These are phyloP conservation scores for Furcasterigmium sp. DNA, from an alignment of 2,329 filamentous ascomycete species.

Conservation along the genomic window DNA sequence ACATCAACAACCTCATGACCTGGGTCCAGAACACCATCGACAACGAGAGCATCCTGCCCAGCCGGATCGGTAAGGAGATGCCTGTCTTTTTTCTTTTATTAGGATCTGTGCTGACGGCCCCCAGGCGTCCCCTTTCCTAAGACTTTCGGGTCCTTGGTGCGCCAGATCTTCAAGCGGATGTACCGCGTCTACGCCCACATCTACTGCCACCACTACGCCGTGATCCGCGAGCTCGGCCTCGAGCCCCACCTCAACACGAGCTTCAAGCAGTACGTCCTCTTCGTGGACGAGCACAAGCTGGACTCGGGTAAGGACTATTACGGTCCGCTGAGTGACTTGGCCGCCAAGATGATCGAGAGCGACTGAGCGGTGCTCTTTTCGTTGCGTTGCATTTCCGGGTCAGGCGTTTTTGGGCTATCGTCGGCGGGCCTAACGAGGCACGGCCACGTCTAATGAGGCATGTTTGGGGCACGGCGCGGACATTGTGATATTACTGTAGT, in stretches of 20 bases:
- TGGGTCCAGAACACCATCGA: constrained; percentile 96
- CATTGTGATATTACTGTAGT: constrained; percentile 13
- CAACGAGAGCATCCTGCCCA: constrained; percentile 93
- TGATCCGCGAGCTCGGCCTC: constrained; percentile 88
- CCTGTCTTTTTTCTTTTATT: constrained; percentile 2
- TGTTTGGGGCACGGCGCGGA: constrained; percentile 6
- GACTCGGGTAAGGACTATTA: constrained; percentile 96
- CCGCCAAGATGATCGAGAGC: constrained; percentile 95
- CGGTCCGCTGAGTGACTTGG: constrained; percentile 89
- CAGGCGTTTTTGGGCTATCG: not conserved
- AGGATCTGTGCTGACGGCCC: not conserved
- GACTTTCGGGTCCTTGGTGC: constrained; percentile 79
- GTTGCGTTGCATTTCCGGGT: no score
- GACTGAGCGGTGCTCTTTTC: no score
- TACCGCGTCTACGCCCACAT: constrained; percentile 99
- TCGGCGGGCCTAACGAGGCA: no score
- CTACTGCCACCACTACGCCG: constrained; percentile 98
- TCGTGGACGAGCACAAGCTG: constrained; percentile 92
- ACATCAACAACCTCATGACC: constrained; percentile 95
- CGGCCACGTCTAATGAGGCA: not conserved
- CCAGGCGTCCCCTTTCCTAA: constrained; percentile 89
- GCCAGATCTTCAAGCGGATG: constrained; percentile 97
- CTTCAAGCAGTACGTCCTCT: constrained; percentile 99
- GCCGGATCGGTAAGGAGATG: constrained; percentile 64
- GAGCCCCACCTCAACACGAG: constrained; percentile 98